Conservation (phyloP, 176 grass and related monocot species). For the Dendrocalamus sinicus region DNA sequence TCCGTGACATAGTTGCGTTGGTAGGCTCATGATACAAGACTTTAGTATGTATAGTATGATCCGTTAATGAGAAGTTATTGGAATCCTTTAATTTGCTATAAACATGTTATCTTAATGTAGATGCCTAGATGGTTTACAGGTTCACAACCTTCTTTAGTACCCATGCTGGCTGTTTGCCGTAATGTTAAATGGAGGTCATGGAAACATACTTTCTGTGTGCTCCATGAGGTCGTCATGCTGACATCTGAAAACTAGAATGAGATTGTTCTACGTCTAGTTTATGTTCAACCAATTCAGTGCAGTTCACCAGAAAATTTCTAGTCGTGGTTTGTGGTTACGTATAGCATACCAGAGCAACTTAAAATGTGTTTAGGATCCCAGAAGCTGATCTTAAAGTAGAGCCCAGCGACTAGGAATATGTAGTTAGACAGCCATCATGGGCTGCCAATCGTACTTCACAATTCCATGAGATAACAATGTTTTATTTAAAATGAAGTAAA, state of each 20-base stretch:
- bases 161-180: background rate
- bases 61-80: background rate
- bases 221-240: background rate
- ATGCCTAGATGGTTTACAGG: background rate
- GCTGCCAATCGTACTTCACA: background rate
- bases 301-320: background rate
- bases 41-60: background rate
- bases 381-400: conserved; percentile 6
- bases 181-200: background rate
- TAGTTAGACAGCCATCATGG: background rate
- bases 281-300: background rate
- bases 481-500: background rate
- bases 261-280: background rate
- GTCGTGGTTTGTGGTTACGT: background rate
- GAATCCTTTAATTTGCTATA: background rate
- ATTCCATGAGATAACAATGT: background rate
- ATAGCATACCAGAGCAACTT: background rate
- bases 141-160: background rate
- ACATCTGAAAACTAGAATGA: background rate
- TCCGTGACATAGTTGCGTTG: background rate
- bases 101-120: background rate
- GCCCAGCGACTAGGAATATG: background rate
- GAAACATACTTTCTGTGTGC: background rate
- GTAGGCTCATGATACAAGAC: background rate
- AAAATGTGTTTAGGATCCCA: conserved; percentile 11